Conservation (phyloP, 257 asterid species). For the Galeopsis tetrahit region DNA sequence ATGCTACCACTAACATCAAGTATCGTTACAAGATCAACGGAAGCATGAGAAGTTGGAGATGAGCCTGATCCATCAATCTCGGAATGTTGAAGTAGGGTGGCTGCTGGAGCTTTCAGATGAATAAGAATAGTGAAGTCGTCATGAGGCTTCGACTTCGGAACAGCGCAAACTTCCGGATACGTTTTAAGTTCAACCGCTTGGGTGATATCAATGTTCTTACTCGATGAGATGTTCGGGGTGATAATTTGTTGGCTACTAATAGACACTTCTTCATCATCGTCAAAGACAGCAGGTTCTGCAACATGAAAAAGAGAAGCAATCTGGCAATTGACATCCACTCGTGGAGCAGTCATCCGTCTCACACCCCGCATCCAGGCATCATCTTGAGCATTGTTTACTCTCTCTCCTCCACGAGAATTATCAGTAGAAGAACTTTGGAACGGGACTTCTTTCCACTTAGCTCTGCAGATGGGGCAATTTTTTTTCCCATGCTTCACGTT, state of each 20-base stretch:
- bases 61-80: slow-evolving; percentile 37
- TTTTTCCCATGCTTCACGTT: slow-evolving; percentile 86
- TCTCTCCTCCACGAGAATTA: slow-evolving; percentile 42
- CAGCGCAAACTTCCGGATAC: slow-evolving; percentile 70
- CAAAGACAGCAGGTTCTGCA: slow-evolving; percentile 64
- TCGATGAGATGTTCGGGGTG: slow-evolving; percentile 31
- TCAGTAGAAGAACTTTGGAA: slow-evolving; percentile 52
- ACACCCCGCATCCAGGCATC: slow-evolving; percentile 45
- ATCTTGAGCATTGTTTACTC: slow-evolving; percentile 46
- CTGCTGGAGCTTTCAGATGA: slow-evolving; percentile 78
- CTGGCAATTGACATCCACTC: slow-evolving; percentile 35
- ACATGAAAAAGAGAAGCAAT: slow-evolving; percentile 34
- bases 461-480: slow-evolving; percentile 85
- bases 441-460: slow-evolving; percentile 92
- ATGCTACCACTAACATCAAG: slow-evolving; percentile 98
- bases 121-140: slow-evolving; percentile 61
- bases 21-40: slow-evolving; percentile 83
- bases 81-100: slow-evolving; percentile 29
- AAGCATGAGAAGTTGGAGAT: slow-evolving; percentile 62
- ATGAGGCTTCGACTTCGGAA: slow-evolving; percentile 51
- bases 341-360: slow-evolving; percentile 57
- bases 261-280: slow-evolving; percentile 75
- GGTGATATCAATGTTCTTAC: slow-evolving; percentile 21
- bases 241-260: slow-evolving; percentile 32
- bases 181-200: slow-evolving; percentile 54